Conservation (phyloP, 2,329 filamentous ascomycete species). For the Penicillium concentricum region DNA sequence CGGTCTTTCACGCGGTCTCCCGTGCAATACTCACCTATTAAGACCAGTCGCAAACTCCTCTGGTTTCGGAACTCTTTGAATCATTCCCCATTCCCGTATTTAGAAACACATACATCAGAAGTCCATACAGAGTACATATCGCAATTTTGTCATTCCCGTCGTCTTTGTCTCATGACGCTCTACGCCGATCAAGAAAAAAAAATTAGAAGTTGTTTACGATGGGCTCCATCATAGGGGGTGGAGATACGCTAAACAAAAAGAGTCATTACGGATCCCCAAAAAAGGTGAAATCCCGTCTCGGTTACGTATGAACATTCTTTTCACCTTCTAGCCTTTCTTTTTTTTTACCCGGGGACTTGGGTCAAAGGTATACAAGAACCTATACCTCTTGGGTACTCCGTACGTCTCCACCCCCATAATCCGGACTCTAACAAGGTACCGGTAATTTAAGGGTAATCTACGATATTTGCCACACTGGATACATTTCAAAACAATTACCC, state of each 20-base stretch:
- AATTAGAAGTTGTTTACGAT: slow-evolving; percentile 1
- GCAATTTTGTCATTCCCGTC: not conserved
- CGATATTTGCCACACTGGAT: slow-evolving; percentile 17
- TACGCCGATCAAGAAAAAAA: not conserved
- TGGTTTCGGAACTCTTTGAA: slow-evolving; percentile 17
- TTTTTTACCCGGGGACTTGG: slow-evolving; percentile 16
- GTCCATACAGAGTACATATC: slow-evolving; percentile 6
- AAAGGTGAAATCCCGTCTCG: slow-evolving; percentile 15
- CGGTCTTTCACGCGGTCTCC: slow-evolving; percentile 13
- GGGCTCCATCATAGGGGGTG: slow-evolving; percentile 28
- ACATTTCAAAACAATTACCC: slow-evolving; percentile 5
- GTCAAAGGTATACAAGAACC: not conserved
- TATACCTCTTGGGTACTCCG: too few species aligned
- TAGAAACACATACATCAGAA: slow-evolving; percentile 5
- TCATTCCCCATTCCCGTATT: slow-evolving; percentile 3
- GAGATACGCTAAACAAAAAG: slow-evolving; percentile 12
- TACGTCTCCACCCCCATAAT: slow-evolving; percentile 25
- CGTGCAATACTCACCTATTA: slow-evolving; percentile 10
- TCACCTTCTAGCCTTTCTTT: slow-evolving; percentile 25
- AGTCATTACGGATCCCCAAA: slow-evolving; percentile 12
- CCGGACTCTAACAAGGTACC: not conserved
- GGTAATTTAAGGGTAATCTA: slow-evolving; percentile 10
- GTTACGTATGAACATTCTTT: slow-evolving; percentile 30
- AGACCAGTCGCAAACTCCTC: slow-evolving; percentile 10
- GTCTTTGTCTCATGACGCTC: slow-evolving; percentile 6